Evolutionary conservation across 768 basidiomycete species (phyloP), one percentile per base, ranked within the genome.

Genomic region (Panellus pusillus): DNA sequence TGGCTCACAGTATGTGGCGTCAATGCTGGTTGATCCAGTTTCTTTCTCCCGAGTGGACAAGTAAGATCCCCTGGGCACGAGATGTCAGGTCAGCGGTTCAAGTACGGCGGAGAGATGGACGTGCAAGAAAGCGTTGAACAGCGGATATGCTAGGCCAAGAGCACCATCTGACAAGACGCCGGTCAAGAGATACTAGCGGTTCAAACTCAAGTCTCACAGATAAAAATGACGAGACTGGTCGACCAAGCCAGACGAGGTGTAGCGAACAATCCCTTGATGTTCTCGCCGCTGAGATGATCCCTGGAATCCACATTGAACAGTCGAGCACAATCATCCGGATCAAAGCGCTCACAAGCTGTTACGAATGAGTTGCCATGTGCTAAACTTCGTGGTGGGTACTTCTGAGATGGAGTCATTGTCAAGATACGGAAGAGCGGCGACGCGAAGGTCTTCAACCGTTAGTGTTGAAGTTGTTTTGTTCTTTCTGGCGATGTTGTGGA

Each of bases 111-210:
- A 19, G 36, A 13, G 8, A 35, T 14, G 19, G n/a, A 14, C 69
- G 3, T 13, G 53, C 55, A 57, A 31, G 55, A 80, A 81, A 28
- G 70, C 72, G 63, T 79, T 79, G 56, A 81, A 77, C 69, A 83
- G 63, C n/a, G 83, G 81, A 64, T 80, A 84, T 11, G 82, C 82
- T 6, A 84, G 72, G 12, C 83, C 83, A 51, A 84, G 79, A 39
- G 82, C 69, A 5, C 75, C 60, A 27, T 57, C 82, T 81, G 61
- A 60, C 14, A 13, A 9, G 2, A 40, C 35, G 32, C 39, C 15
- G 14, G 29, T 24, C 19, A 2, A 0, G 9, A 28, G 6, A 18
- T 39, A 28, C 29, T 24, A 24, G 24, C 24, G 24, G 24, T 24
- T 24, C 35, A 13, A 29, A 37, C 24, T 2, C 42, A 6, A 12